A percentile compares a stretch with the other conserved stretches of the same genome.
phyloP scores from a whole-genome alignment of 2,329 filamentous ascomycete genomes.

The Akanthomyces lecanii region DNA sequence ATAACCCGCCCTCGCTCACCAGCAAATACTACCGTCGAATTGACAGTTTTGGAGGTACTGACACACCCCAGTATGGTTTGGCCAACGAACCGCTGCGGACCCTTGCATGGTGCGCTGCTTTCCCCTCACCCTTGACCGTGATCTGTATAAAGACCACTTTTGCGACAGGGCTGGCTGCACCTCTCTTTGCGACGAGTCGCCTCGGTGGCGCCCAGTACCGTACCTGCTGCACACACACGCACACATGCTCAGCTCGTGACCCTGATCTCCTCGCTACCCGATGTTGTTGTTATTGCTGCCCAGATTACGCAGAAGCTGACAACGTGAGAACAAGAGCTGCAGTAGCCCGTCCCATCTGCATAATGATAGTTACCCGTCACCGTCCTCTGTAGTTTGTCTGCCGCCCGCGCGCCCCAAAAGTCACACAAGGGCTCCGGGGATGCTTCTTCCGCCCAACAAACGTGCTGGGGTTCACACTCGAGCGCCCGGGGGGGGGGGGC shows the following conservation, averaged over 20 bases:
- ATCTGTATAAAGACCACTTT: slow-evolving; percentile 10
- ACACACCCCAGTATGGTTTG: no score
- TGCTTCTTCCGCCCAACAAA: background rate
- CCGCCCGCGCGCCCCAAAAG: background rate
- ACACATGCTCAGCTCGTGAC: background rate
- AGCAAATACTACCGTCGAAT: background rate
- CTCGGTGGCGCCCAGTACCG: background rate
- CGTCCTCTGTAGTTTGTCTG: no score
- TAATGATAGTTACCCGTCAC: no score
- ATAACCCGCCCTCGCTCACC: background rate
- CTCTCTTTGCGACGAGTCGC: slow-evolving; percentile 9
- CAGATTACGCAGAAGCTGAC: background rate
- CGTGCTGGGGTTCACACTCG: background rate
- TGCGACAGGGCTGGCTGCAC: slow-evolving; percentile 8
- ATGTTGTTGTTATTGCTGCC: background rate
- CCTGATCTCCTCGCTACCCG: background rate
- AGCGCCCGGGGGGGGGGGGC: no score
- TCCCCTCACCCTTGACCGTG: slow-evolving; percentile 7
- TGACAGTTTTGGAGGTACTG: no score
- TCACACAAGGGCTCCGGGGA: slow-evolving; percentile 1
- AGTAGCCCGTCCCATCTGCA: background rate
- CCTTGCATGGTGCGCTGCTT: slow-evolving; percentile 3
- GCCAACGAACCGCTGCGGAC: slow-evolving; percentile 6
- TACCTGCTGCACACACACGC: background rate
- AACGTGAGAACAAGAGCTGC: background rate